phyloP scores from a whole-genome alignment of 192 early-diverging fungal species.

The Geosiphon pyriformis region DNA sequence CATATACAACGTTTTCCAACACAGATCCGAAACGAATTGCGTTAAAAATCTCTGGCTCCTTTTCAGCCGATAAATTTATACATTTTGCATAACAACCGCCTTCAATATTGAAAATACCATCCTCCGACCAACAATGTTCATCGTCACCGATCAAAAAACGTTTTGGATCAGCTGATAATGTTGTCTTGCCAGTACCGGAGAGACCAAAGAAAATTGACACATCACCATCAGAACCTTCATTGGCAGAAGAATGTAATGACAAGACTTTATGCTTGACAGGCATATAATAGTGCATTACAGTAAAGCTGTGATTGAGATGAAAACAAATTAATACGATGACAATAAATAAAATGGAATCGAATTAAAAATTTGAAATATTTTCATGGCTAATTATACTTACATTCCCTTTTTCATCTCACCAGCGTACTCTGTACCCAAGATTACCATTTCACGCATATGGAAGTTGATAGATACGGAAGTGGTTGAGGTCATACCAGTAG shows the following conservation, averaged over 20 bases:
- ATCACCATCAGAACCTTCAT: constrained; percentile 84
- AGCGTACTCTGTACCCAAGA: constrained; percentile 96
- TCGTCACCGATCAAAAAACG: constrained; percentile 96
- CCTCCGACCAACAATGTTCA: constrained; percentile 99
- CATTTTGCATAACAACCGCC: constrained; percentile 99
- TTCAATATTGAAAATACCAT: constrained; percentile 98
- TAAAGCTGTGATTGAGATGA: constrained; percentile 59
- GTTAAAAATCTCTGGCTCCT: constrained; percentile 98
- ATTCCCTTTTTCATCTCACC: constrained; percentile 99
- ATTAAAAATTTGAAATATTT: constrained; percentile 18
- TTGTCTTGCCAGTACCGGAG: constrained; percentile 98
- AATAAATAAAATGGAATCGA: constrained; percentile 8
- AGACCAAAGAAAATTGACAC: constrained; percentile 98
- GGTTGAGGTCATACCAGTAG: constrained; percentile 91
- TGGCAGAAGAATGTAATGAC: constrained; percentile 91
- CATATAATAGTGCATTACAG: constrained; percentile 99
- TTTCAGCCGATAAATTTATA: constrained; percentile 90
- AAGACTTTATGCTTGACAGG: constrained; percentile 80
- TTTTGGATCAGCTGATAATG: constrained; percentile 89
- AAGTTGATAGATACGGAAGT: constrained; percentile 94
- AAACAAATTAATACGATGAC: background rate
- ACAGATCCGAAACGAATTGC: constrained; percentile 93
- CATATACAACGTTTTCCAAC: constrained; percentile 89
- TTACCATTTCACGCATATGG: constrained; percentile 92
- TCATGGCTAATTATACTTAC: constrained; percentile 13